Conservation (phyloP, 768 basidiomycete species). For the Mrakia blollopis region DNA sequence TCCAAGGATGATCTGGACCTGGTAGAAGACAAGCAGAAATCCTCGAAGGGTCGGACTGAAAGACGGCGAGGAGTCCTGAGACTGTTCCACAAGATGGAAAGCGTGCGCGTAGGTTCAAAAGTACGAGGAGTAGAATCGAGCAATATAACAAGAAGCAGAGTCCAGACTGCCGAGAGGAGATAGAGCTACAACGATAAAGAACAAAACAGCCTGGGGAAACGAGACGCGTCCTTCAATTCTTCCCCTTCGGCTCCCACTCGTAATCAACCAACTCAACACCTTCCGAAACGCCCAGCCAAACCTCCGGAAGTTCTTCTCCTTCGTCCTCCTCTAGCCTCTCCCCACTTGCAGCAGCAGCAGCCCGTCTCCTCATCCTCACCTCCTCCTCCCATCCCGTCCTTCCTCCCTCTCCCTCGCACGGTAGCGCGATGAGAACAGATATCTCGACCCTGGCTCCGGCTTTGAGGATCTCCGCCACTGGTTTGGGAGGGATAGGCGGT, state of each 20-base stretch:
- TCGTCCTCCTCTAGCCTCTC: background rate
- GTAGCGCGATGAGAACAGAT: constrained; percentile 1
- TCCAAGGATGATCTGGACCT: constrained; percentile 47
- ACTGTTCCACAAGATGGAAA: too few relatives aligned
- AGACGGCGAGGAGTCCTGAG: too few relatives aligned
- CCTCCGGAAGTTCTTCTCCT: constrained; percentile 5
- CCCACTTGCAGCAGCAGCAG: background rate
- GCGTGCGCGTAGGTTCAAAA: too few relatives aligned
- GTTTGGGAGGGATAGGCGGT: background rate
- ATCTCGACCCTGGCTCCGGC: background rate
- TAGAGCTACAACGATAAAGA: too few relatives aligned
- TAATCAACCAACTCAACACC: background rate
- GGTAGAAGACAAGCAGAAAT: constrained; percentile 69
- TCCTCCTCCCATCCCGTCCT: background rate
- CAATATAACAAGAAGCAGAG: too few relatives aligned
- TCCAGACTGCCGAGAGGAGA: too few relatives aligned
- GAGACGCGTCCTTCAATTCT: too few relatives aligned
- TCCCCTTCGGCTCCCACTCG: background rate
- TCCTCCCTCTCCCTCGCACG: background rate
- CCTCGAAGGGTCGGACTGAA: too few relatives aligned
- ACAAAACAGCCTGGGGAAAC: too few relatives aligned
- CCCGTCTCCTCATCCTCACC: background rate
- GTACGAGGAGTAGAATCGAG: too few relatives aligned
- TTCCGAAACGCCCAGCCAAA: background rate
- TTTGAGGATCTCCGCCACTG: background rate